Conservation (phyloP, 305 asterid species). For the Solanum aculeatissimum region DNA sequence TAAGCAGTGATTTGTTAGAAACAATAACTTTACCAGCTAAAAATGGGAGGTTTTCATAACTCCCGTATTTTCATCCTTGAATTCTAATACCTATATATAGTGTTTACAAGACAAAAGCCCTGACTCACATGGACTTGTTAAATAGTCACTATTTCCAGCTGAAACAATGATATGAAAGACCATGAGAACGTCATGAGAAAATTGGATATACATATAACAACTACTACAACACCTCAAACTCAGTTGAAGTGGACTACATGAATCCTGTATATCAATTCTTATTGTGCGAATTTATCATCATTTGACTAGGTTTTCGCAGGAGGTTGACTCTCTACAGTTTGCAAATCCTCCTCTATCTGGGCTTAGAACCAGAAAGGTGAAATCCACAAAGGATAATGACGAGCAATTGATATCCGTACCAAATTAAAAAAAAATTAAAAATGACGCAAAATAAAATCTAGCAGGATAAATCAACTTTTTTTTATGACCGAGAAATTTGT, state of each 20-base stretch:
- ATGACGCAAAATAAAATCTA: not conserved
- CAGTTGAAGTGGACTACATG: not conserved
- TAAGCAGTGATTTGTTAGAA: not conserved
- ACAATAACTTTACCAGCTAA: not conserved
- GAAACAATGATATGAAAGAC: not conserved
- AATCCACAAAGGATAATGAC: not conserved
- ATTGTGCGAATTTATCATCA: not conserved
- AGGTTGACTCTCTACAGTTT: not conserved
- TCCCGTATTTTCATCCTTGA: not conserved
- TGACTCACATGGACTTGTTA: not conserved
- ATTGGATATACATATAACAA: not conserved
- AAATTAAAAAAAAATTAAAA: not conserved
- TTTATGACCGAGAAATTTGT: no score
- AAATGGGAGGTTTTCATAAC: not conserved
- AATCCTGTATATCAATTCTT: not conserved
- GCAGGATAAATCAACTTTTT: not conserved
- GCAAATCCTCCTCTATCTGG: not conserved
- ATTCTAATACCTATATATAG: not conserved
- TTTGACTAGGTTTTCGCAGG: not conserved
- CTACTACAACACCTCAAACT: not conserved
- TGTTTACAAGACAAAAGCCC: not conserved
- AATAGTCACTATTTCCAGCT: not conserved
- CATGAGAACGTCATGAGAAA: not conserved
- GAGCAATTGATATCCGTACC: not conserved
- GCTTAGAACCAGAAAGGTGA: not conserved